Conservation (phyloP, 2,329 filamentous ascomycete species). For the Penicillium sp. region DNA sequence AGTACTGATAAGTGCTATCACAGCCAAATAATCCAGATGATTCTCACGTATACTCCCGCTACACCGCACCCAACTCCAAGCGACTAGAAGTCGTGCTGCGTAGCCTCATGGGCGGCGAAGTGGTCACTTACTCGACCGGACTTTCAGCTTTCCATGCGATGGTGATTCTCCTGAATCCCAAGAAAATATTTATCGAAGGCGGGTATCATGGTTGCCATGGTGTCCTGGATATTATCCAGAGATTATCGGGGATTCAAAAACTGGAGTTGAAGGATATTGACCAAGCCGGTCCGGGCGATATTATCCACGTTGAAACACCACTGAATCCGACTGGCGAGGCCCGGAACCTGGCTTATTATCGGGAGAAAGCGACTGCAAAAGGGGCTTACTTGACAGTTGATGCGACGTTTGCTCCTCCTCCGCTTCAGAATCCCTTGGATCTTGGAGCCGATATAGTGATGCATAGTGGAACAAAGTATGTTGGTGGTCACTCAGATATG, state of each 20-base stretch:
- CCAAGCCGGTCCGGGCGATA: constrained; percentile 70
- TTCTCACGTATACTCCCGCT: constrained; percentile 14
- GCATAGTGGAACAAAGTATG: constrained; percentile 92
- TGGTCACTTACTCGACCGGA: constrained; percentile 71
- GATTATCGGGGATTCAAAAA: constrained; percentile 72
- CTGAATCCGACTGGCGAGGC: constrained; percentile 85
- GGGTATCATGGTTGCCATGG: constrained; percentile 95
- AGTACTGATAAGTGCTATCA: not conserved
- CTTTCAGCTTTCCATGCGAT: constrained; percentile 85
- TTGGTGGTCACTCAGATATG: constrained; percentile 91
- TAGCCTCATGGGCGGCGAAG: constrained; percentile 9
- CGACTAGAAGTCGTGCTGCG: constrained; percentile 11
- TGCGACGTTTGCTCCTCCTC: constrained; percentile 86
- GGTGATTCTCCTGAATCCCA: constrained; percentile 75
- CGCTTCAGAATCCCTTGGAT: constrained; percentile 78
- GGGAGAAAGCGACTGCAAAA: constrained; percentile 63
- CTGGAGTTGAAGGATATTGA: constrained; percentile 70
- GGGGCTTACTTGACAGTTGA: constrained; percentile 80
- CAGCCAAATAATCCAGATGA: constrained; percentile 13
- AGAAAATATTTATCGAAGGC: constrained; percentile 73
- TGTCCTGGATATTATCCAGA: constrained; percentile 68
- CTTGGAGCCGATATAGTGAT: constrained; percentile 83
- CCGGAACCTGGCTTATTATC: constrained; percentile 67
- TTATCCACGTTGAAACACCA: constrained; percentile 88
- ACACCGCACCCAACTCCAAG: constrained; percentile 13